Percentiles rank a stretch among this genome's conserved stretches.
Conservation (phyloP, 75 land plant genomes). For the Cryptomeria japonica region DNA sequence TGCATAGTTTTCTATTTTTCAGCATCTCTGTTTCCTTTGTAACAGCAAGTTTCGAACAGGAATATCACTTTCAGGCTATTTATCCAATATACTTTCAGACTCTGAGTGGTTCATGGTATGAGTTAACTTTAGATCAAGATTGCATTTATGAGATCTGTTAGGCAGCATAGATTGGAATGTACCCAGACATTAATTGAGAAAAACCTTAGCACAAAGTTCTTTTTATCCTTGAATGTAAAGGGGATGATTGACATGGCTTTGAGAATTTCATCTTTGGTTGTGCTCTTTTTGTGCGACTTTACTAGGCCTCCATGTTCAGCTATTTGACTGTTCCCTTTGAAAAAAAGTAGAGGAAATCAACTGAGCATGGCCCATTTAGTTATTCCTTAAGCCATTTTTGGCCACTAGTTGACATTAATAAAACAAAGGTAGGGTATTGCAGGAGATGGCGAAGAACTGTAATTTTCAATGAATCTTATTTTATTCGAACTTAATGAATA, state of each 20-base stretch:
- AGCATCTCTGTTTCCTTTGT: too few relatives aligned
- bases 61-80: too few relatives aligned
- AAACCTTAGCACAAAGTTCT: not conserved
- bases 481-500: not conserved
- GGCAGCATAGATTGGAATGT: not conserved
- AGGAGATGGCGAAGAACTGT: not conserved
- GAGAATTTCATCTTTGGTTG: not conserved
- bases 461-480: not conserved
- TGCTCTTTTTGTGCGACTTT: not conserved
- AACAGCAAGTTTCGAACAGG: too few relatives aligned
- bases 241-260: not conserved
- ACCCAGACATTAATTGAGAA: not conserved
- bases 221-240: not conserved
- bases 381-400: not conserved
- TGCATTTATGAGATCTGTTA: not conserved
- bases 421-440: not conserved
- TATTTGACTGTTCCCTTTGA: not conserved
- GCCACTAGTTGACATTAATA: not conserved
- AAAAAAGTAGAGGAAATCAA: not conserved
- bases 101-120: not conserved
- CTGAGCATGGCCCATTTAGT: too few relatives aligned
- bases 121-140: not conserved
- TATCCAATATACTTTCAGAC: not conserved
- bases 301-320: not conserved
- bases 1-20: too few relatives aligned